Percentiles rank a stretch among this genome's conserved stretches.
Conservation (phyloP, 441 rosid genomes). For the Populus hybrid region DNA sequence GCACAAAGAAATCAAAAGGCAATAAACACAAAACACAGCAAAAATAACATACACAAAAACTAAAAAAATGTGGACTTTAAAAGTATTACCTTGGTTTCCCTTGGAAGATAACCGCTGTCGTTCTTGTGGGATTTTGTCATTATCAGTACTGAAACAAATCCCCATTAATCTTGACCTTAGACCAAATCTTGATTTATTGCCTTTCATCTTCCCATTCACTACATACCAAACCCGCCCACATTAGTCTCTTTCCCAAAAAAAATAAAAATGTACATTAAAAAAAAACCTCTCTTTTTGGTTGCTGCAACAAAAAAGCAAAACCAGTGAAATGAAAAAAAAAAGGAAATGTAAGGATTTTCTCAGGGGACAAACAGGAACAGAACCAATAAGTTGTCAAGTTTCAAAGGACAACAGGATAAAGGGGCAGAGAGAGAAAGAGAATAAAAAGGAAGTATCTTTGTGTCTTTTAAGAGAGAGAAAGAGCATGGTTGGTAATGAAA, state of each 20-base stretch:
- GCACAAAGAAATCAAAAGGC: background rate
- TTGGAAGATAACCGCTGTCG: conserved; percentile 20
- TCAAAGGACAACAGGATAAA: background rate
- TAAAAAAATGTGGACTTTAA: background rate
- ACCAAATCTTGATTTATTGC: conserved; percentile 12
- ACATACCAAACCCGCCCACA: background rate
- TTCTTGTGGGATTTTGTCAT: conserved; percentile 24
- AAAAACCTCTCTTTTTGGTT: background rate
- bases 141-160: conserved; percentile 68
- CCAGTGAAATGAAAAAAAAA: background rate
- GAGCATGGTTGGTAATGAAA: conserved; percentile 6
- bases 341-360: conserved; percentile 7
- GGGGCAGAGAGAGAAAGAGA: background rate
- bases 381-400: background rate
- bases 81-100: conserved; percentile 29
- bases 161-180: conserved; percentile 57
- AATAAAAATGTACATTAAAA: background rate
- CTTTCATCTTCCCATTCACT: conserved; percentile 20
- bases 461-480: conserved; percentile 7
- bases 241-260: background rate
- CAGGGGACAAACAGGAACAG: conserved; percentile 4
- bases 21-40: background rate
- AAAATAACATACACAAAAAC: background rate
- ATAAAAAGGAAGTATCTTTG: background rate
- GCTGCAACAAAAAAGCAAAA: background rate